phyloP scores from a whole-genome alignment of 768 basidiomycete genomes.

The Leccinellum albellum region DNA sequence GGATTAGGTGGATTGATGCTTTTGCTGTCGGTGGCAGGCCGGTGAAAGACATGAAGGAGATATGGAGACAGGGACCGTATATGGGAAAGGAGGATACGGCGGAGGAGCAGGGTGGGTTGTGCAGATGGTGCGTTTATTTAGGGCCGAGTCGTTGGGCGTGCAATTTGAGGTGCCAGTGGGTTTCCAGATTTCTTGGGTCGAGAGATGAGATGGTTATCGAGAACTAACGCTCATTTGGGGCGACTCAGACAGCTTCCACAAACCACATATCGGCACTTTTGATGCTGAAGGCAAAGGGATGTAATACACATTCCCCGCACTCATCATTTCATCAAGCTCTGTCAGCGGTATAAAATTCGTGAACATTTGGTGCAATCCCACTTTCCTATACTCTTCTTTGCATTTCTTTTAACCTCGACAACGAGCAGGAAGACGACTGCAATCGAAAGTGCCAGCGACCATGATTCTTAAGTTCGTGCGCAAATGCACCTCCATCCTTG shows the following conservation, averaged over 20 bases:
- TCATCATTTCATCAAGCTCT: constrained; percentile 82
- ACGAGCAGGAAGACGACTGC: constrained; percentile 74
- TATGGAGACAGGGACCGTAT: constrained; percentile 56
- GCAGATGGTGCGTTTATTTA: constrained; percentile 94
- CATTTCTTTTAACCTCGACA: neutral
- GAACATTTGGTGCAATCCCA: constrained; percentile 50
- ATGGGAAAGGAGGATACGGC: constrained; percentile 88
- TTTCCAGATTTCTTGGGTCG: neutral
- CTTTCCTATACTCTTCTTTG: neutral
- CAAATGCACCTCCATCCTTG: constrained; percentile 93
- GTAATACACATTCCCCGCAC: constrained; percentile 60
- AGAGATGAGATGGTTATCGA: too few species aligned
- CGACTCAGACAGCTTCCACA: constrained; percentile 64
- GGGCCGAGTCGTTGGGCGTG: constrained; percentile 76
- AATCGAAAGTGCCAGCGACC: constrained; percentile 78
- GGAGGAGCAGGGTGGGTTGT: constrained; percentile 99
- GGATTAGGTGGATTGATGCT: constrained; percentile 72
- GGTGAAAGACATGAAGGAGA: constrained; percentile 36
- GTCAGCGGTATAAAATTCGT: constrained; percentile 54
- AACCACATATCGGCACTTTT: constrained; percentile 85
- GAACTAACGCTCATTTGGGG: neutral
- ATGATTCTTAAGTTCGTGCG: constrained; percentile 91
- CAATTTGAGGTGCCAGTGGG: constrained; percentile 92
- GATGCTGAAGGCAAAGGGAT: constrained; percentile 94
- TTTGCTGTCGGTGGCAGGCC: constrained; percentile 2